These are phyloP conservation scores for Colletotrichum truncatum DNA, from an alignment of 2,329 filamentous ascomycete genomes.

Conservation along the genomic window DNA sequence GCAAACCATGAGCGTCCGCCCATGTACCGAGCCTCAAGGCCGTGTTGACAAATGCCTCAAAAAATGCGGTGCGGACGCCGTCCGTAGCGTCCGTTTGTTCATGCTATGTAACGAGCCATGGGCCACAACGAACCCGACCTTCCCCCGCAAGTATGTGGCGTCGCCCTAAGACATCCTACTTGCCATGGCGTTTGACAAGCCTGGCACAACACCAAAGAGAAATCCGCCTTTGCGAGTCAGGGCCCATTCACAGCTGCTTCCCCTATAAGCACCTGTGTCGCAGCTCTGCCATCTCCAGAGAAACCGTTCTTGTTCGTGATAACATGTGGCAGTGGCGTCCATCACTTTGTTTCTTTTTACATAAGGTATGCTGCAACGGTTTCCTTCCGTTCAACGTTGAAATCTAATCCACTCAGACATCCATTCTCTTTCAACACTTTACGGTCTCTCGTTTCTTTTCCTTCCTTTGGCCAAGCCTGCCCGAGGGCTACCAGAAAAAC, in stretches of 20 bases:
- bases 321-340: conserved; percentile 10
- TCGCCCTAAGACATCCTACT: conserved; percentile 25
- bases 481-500: neutral
- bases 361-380: conserved; percentile 9
- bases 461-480: neutral
- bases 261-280: conserved; percentile 22
- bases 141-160: conserved; percentile 29
- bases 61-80: neutral
- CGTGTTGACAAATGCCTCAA: neutral
- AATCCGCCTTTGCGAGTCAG: conserved; percentile 16
- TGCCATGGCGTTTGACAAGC: conserved; percentile 30
- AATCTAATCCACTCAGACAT: neutral
- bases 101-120: neutral
- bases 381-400: neutral
- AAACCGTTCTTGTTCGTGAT: conserved; percentile 4
- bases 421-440: neutral
- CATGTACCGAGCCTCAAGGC: neutral
- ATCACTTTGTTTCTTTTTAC: conserved; percentile 8
- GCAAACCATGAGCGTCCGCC: neutral
- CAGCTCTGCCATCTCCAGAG: conserved; percentile 25
- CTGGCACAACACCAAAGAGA: conserved; percentile 23
- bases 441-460: neutral
- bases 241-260: neutral
- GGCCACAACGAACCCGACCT: neutral
- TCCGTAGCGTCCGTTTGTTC: conserved; percentile 5